Evolutionary conservation across 2,329 filamentous ascomycete species (phyloP).

Genomic region (Cyphellophora attinorum): DNA sequence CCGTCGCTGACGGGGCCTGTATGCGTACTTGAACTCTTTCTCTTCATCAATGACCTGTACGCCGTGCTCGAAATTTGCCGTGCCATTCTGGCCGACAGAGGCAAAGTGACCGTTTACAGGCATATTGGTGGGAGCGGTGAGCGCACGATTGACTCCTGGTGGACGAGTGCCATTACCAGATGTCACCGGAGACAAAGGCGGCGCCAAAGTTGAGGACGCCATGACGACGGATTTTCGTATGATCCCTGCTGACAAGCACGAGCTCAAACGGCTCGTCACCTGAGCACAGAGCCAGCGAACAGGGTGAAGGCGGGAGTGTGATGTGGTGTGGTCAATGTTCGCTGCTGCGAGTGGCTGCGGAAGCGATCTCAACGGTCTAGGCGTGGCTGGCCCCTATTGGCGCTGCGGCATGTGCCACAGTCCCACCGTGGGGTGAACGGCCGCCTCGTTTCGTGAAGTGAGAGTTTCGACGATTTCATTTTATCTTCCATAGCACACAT

Average conservation of each 20-base stretch:
- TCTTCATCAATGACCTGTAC: conserved; percentile 95
- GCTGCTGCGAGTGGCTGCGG: no score
- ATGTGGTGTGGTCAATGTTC: no score
- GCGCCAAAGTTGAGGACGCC: conserved; percentile 12
- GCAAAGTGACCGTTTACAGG: conserved; percentile 38
- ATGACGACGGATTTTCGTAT: conserved; percentile 11
- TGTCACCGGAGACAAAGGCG: conserved; percentile 10
- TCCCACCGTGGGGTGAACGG: no score
- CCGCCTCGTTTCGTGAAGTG: no score
- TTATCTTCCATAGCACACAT: no score
- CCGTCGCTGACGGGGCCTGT: conserved; percentile 5
- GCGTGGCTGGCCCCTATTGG: no score
- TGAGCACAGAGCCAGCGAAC: not conserved
- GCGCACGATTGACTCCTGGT: conserved; percentile 8
- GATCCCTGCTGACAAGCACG: no score
- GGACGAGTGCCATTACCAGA: conserved; percentile 10
- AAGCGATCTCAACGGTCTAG: no score
- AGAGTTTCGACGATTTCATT: no score
- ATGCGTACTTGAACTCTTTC: conserved; percentile 85
- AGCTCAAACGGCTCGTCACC: no score
- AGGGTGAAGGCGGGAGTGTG: not conserved
- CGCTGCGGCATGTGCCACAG: no score
- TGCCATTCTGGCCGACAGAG: conserved; percentile 27
- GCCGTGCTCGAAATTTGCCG: conserved; percentile 66
- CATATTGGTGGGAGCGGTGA: conserved; percentile 28